Evolutionary conservation across 2,329 filamentous ascomycete species (phyloP), one percentile per base, ranked within the genome.

Genomic region (Colletotrichum musae): DNA sequence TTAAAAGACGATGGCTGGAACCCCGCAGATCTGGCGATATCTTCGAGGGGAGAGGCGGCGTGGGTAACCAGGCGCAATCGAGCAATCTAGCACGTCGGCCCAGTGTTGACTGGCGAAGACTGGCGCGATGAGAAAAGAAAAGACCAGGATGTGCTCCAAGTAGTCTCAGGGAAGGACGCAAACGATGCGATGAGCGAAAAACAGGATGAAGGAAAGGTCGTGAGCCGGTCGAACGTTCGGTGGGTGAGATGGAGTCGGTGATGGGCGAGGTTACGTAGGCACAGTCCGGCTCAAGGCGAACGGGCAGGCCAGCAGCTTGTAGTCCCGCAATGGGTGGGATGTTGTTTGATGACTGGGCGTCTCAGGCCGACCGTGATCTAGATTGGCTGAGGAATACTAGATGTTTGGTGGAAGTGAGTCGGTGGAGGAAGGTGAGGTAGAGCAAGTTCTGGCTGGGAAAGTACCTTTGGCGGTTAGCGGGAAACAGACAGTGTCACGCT

Each of bases 61-160:
- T 10, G 32, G 32, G 32, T n/a, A 43, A 36, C 61, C 54, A 54
- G 45, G 61, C 45, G 61, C 66, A 50, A 59, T 54, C 59, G 50
- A 54, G 65, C 39, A 48, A 47, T 39, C 36, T 28, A 59, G 66
- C 54, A 62, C 61, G 9, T 36, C 5, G 32, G 66, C 66, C 61
- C 41, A 65, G 65, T 36, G 10, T 36, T 36, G 41, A 41, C 54
- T 56, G 54, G 54, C 41, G 50, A 54, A 18, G 39, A 24, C 24
- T 48, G 54, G 43, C 51, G 53, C 61, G 53, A 58, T 36, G 53
- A 18, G 32, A 51, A 32, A 24, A 4, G 21, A 24, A 24, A 24
- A 24, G 15, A 58, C 28, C 9, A 18, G 50, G 39, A 53, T 58
- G 28, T 18, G 41, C 51, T 41, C 24, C 10, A 36, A 54, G 18